Percentiles rank a stretch among this genome's conserved stretches.
Conservation (phyloP, 768 basidiomycete species). For the Kondoa malvinella region DNA sequence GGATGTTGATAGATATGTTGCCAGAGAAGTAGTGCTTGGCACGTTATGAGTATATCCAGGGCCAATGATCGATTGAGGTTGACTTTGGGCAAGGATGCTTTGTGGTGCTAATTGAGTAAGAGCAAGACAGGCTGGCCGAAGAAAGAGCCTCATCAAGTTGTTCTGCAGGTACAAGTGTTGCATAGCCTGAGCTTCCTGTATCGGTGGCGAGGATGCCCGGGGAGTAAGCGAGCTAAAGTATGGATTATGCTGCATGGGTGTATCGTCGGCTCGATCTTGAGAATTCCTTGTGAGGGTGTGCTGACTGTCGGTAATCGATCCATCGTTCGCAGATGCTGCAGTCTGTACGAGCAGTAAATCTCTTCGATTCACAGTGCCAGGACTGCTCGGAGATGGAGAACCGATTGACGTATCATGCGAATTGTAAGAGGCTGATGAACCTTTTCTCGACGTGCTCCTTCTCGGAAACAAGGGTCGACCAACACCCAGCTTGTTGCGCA, state of each 20-base stretch:
- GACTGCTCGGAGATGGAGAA: background rate
- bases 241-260: background rate
- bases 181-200: background rate
- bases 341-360: background rate
- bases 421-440: background rate
- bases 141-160: background rate
- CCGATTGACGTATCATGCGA: background rate
- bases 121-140: constrained; percentile 3
- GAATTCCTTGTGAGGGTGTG: background rate
- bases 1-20: constrained; percentile 6
- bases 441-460: background rate
- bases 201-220: background rate
- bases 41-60: background rate
- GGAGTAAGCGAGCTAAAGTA: background rate
- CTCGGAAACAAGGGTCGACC: background rate
- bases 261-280: background rate
- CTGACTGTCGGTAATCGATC: background rate
- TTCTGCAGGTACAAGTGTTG: background rate
- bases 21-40: constrained; percentile 12
- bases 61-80: constrained; percentile 1
- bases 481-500: background rate
- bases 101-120: constrained; percentile 12
- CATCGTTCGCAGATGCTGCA: background rate
- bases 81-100: background rate
- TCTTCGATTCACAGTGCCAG: background rate